phyloP scores from a whole-genome alignment of 2,329 filamentous ascomycete species.

The Penicillium nordicum region DNA sequence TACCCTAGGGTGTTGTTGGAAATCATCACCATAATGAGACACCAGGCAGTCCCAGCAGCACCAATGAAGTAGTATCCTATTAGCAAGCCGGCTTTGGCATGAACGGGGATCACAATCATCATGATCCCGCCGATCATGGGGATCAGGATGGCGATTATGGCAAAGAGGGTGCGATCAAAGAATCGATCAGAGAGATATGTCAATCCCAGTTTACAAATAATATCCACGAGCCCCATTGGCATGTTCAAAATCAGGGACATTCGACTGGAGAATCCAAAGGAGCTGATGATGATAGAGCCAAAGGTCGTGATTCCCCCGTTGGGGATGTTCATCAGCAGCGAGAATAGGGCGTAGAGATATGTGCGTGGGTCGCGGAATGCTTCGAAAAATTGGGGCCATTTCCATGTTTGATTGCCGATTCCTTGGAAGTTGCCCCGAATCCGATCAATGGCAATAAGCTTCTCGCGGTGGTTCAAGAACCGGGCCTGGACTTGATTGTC shows the following conservation, averaged over 20 bases:
- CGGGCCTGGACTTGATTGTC: conserved; percentile 10
- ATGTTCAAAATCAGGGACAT: conserved; percentile 7
- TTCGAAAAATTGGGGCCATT: conserved; percentile 13
- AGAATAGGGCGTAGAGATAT: conserved; percentile 9
- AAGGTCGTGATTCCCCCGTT: conserved; percentile 20
- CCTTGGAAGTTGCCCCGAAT: conserved; percentile 16
- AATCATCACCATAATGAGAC: conserved; percentile 18
- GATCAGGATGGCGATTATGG: conserved; percentile 20
- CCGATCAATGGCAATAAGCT: conserved; percentile 10
- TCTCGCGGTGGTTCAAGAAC: conserved; percentile 13
- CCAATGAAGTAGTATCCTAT: conserved; percentile 37
- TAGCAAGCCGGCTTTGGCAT: conserved; percentile 31
- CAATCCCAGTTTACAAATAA: conserved; percentile 7
- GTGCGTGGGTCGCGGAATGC: conserved; percentile 14
- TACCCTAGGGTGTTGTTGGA: conserved; percentile 26
- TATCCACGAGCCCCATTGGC: conserved; percentile 7
- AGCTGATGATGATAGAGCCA: conserved; percentile 10
- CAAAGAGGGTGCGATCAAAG: conserved; percentile 11
- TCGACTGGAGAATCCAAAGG: conserved; percentile 10
- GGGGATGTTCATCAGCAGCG: conserved; percentile 15
- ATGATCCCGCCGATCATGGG: conserved; percentile 22
- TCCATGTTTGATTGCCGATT: conserved; percentile 11
- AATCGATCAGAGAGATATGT: conserved; percentile 12
- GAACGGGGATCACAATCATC: conserved; percentile 18
- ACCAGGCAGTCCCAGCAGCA: conserved; percentile 24